Base-by-base conservation (phyloP, 1,284 basidiomycete genomes). In the Takashimella koratensis region DNA sequence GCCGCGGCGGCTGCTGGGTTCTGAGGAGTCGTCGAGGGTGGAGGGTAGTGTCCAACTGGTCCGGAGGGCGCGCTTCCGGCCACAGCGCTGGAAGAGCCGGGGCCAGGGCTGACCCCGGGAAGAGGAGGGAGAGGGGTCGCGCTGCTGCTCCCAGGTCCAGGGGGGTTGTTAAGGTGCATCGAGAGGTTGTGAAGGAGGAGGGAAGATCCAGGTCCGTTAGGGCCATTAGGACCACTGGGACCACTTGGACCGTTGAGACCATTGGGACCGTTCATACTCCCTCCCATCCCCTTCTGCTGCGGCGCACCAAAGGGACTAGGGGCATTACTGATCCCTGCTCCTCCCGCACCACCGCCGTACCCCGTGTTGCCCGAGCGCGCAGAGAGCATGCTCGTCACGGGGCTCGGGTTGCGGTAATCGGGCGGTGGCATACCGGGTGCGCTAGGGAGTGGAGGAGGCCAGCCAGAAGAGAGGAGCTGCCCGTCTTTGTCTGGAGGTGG, bases 151-250 rank as follows among this genome's bases (percentile, higher is more conserved):
- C 63, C 54, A 3, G 76, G 75, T 11, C 73, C 58, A 5, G 74
- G 72, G 0, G 76, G 76, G 64, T 78, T 78, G 65, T 78, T 78
- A 43, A 76, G 60, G 60, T 76, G 68, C 59, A 73, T 62, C 16
- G 73, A 66, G 26, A 75, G 67, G 47, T 73, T 73, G 47, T 76
- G 66, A n/a, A 73, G 68, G 16, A 77, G 59, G 5, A 74, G 60
- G 13, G 70, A 67, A 30, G 66, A 58, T 16, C 60, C 58, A 10
- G 52, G 52, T 4, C 48, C 55, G 12, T 25, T 36, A 19, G 53
- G 55, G 52, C 49, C 54, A n/a, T n/a, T n/a, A n/a, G n/a, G n/a
- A 36, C 30, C 30, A 36, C 30, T 36, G 16, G 30, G 10, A 8
- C 10, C 30, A 36, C 10, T 36, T 46, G 45, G n/a, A 13, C 12